Evolutionary conservation across 352 stramenopile genomes (phyloP).

Genomic region (Pythium coloratum): DNA sequence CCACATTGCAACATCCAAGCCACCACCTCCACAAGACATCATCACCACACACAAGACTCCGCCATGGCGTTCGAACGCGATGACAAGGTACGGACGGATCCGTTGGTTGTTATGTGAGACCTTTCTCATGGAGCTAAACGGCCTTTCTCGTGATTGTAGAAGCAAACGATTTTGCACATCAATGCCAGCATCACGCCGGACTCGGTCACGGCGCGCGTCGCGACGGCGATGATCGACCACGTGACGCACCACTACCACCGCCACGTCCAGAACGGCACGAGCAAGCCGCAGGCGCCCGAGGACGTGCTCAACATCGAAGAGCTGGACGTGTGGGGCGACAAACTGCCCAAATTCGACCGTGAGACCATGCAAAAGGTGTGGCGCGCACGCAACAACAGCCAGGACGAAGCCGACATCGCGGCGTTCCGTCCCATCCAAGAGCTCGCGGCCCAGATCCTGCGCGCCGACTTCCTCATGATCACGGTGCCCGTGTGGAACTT

Average conservation of each 20-base stretch:
- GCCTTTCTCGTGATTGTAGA: slow-evolving; percentile 25
- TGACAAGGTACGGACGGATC: slow-evolving; percentile 12
- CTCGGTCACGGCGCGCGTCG: slow-evolving; percentile 69
- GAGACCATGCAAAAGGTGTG: slow-evolving; percentile 71
- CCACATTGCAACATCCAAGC: slow-evolving; percentile 6
- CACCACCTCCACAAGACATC: slow-evolving; percentile 4
- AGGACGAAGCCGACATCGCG: slow-evolving; percentile 52
- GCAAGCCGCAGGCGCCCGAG: slow-evolving; percentile 31
- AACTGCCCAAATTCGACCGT: slow-evolving; percentile 68
- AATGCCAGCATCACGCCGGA: slow-evolving; percentile 75
- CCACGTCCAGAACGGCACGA: slow-evolving; percentile 36
- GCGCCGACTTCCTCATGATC: slow-evolving; percentile 74
- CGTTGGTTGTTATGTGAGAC: too few relatives aligned
- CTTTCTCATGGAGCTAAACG: too few relatives aligned
- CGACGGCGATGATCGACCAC: slow-evolving; percentile 65
- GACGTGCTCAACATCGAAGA: slow-evolving; percentile 70
- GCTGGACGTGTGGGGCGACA: slow-evolving; percentile 62
- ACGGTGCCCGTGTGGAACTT: slow-evolving; percentile 81
- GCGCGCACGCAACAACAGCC: slow-evolving; percentile 61
- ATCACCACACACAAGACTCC: slow-evolving; percentile 1
- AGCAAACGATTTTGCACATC: slow-evolving; percentile 79
- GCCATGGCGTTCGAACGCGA: slow-evolving; percentile 17
- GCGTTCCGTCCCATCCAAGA: slow-evolving; percentile 68
- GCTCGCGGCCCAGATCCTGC: slow-evolving; percentile 61
- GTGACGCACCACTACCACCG: slow-evolving; percentile 74